Evolutionary conservation across 1,139 yeast genomes (phyloP).

Genomic region (Lodderomyces jiufengensis): DNA sequence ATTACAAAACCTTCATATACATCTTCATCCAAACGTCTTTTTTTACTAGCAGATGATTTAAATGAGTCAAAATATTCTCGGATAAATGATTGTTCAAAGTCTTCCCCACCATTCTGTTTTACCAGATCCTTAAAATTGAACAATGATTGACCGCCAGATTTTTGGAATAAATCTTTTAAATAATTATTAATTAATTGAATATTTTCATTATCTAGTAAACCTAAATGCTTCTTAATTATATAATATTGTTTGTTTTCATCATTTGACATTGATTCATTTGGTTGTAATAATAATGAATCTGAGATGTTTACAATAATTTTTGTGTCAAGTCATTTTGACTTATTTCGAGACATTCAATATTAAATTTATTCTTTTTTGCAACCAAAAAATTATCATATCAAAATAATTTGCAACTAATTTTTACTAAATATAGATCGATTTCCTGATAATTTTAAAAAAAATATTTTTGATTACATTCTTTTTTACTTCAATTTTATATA

Average conservation of each 20-base stretch:
- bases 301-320: too few relatives aligned
- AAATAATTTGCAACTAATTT: too few relatives aligned
- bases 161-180: slow-evolving; percentile 45
- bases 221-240: slow-evolving; percentile 7
- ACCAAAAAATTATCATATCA: too few relatives aligned
- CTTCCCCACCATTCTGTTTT: slow-evolving; percentile 62
- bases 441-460: too few relatives aligned
- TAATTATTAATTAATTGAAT: slow-evolving; percentile 52
- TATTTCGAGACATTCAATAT: too few relatives aligned
- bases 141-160: slow-evolving; percentile 15
- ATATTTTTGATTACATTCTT: too few relatives aligned
- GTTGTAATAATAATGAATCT: too few relatives aligned
- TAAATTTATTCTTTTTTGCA: too few relatives aligned
- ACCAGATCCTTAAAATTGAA: slow-evolving; percentile 41
- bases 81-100: slow-evolving; percentile 46
- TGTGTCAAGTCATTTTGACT: too few relatives aligned
- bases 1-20: slow-evolving; percentile 3
- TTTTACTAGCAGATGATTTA: neutral
- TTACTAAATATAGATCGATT: too few relatives aligned
- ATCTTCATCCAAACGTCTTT: neutral
- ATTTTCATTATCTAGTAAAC: slow-evolving; percentile 29
- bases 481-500: too few relatives aligned
- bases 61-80: slow-evolving; percentile 28
- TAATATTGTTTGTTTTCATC: neutral
- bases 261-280: neutral